Percentiles rank a stretch among this genome's conserved stretches.
Evolutionary conservation across 2,329 filamentous ascomycete species (phyloP).

Genomic region (Uncinocarpus reesii): DNA sequence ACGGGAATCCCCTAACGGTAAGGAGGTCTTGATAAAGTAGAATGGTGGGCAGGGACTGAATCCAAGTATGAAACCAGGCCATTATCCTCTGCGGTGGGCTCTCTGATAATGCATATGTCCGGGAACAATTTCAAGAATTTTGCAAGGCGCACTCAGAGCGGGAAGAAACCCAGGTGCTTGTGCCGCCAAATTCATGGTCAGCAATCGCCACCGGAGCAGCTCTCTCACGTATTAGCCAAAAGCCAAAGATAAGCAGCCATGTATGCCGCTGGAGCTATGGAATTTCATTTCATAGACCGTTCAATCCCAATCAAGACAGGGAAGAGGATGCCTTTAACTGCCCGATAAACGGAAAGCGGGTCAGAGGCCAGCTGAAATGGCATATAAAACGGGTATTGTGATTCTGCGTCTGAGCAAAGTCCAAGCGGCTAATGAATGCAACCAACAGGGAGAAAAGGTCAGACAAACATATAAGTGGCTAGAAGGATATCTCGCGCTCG

Average conservation of each 20-base stretch:
- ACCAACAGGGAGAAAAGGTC: conserved; percentile 3
- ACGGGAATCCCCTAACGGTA: conserved; percentile 5
- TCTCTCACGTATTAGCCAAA: conserved; percentile 8
- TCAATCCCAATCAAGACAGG: conserved; percentile 11
- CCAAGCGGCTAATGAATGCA: background rate
- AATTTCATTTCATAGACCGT: conserved; percentile 11
- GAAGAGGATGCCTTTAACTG: conserved; percentile 14
- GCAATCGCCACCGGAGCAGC: conserved; percentile 18
- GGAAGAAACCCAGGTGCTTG: conserved; percentile 7
- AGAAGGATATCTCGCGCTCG: conserved; percentile 8
- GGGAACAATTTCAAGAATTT: conserved; percentile 13
- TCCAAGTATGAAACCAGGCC: no score
- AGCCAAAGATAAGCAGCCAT: conserved; percentile 3
- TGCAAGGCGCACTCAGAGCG: conserved; percentile 2
- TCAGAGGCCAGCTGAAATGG: conserved; percentile 8
- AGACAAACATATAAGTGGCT: conserved; percentile 10
- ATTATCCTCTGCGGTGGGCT: conserved; percentile 14
- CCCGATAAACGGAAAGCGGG: conserved; percentile 6
- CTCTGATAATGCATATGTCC: conserved; percentile 14
- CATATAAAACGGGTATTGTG: conserved; percentile 14
- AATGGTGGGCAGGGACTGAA: no score
- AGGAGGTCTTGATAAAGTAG: no score
- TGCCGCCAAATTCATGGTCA: conserved; percentile 15
- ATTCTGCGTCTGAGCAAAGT: background rate
- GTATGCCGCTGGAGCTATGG: conserved; percentile 15